phyloP scores from a whole-genome alignment of 208 protist species.

The Borovskyia barvae region DNA sequence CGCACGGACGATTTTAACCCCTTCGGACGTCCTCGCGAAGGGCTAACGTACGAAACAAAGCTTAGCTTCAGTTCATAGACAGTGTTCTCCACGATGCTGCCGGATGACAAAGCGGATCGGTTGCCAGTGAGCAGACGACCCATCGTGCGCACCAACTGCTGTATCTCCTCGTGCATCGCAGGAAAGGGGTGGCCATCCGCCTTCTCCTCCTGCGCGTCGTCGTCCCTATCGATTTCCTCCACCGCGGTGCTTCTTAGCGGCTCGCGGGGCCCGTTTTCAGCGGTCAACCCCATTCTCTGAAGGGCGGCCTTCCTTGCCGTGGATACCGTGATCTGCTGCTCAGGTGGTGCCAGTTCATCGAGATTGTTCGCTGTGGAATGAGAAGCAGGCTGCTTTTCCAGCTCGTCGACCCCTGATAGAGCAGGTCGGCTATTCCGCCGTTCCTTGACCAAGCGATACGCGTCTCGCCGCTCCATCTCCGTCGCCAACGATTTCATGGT shows the following conservation, averaged over 20 bases:
- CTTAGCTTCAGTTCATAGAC: constrained; percentile 18
- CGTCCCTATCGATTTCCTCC: constrained; percentile 22
- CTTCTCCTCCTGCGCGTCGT: constrained; percentile 6
- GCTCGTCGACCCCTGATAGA: no score
- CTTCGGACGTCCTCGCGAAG: no score
- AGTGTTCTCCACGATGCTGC: background rate
- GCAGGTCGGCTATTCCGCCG: constrained; percentile 11
- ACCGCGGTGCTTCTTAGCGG: background rate
- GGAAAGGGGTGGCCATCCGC: background rate
- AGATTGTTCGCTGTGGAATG: no score
- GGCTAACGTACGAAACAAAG: no score
- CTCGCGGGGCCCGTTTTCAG: background rate
- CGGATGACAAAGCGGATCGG: no score
- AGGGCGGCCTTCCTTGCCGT: no score
- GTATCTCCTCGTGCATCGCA: constrained; percentile 4
- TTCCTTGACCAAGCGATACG: constrained; percentile 51
- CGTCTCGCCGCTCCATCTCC: constrained; percentile 53
- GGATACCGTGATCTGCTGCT: no score
- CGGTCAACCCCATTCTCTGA: no score
- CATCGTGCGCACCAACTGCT: constrained; percentile 4
- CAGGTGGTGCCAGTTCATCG: no score
- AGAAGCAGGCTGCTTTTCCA: no score
- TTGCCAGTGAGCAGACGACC: constrained; percentile 3
- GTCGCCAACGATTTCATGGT: constrained; percentile 39
- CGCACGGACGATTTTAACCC: no score